Evolutionary conservation across 164 flowering plant species (phyloP), one percentile per base, ranked within the genome.

Genomic region (Aristolochia californica): DNA sequence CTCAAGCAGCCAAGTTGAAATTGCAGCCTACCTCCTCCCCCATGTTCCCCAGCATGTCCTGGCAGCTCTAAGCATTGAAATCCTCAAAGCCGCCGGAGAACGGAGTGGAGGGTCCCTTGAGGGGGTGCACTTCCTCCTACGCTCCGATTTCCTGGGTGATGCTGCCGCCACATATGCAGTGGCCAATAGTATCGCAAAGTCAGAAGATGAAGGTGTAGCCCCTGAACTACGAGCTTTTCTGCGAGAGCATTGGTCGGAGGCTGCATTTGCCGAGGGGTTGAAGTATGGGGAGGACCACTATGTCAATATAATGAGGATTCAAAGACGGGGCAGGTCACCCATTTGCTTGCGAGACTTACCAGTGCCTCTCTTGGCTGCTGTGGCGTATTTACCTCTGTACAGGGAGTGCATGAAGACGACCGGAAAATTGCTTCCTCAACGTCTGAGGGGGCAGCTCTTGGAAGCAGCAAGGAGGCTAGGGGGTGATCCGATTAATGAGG

Each of bases 81-180:
- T 91, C 54, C 77, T 91, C 24, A 91, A 91, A 75, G 97, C 97
- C 28, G 97, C 97, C 23, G 97, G 96, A 5, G 96, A 91, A 70
- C 69, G 97, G 25, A 83, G 97, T 62, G 78, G 85, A 47, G 91
- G 94, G 5, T 91, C 97, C 43, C 84, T 91, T 14, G 83, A 84
- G 55, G 97, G 97, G 7, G 91, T 91, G 11, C 86, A 78, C 12
- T 91, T 91, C 62, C 87, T 91, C 57, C 86, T 91, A 21, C 78
- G 54, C 5, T 82, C 96, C 0, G 78, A 91, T 72, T 91, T 91
- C 72, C 68, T 91, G 5, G 81, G 88, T 45, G 89, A 85, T 38
- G 84, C 94, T 2, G 74, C 78, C 21, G 96, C 94, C 23, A 91
- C 97, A 2, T 91, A 87, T 51, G 81, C 96, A 26, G 91, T 87